Evolutionary conservation across 2,329 filamentous ascomycete species (phyloP).

Genomic region (Rachicladosporium sp.): DNA sequence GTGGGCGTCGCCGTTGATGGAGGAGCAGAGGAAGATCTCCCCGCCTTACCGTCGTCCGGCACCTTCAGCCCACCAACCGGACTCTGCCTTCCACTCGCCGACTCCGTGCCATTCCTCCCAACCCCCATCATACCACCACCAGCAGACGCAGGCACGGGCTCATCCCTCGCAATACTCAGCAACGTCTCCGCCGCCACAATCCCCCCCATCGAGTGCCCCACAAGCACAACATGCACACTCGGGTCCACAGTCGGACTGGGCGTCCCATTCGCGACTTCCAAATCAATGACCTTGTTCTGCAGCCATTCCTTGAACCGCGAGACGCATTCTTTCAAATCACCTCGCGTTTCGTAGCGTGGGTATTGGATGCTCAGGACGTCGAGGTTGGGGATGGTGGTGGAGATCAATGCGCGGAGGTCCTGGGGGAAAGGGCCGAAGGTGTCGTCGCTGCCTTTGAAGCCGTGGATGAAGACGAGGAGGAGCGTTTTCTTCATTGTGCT

Average conservation of each 20-base stretch:
- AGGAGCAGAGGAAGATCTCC: conserved; percentile 10
- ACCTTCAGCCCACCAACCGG: not conserved
- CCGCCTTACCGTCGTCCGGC: conserved; percentile 6
- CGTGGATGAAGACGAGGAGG: conserved; percentile 73
- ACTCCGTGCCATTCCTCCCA: conserved; percentile 1
- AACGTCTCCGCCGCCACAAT: conserved; percentile 88
- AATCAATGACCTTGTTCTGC: conserved; percentile 81
- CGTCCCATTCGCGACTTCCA: conserved; percentile 72
- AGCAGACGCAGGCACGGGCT: conserved; percentile 27
- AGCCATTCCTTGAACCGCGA: conserved; percentile 69
- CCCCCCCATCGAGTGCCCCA: conserved; percentile 82
- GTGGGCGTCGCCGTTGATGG: conserved; percentile 5
- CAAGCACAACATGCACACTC: conserved; percentile 65
- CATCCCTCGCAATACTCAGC: conserved; percentile 59
- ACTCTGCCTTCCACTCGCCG: conserved; percentile 4
- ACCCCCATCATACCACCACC: too few species aligned
- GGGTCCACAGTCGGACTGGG: conserved; percentile 77
- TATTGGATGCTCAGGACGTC: conserved; percentile 58
- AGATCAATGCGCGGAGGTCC: conserved; percentile 53
- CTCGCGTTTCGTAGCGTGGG: conserved; percentile 70
- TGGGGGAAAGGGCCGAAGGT: conserved; percentile 69
- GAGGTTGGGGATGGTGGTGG: conserved; percentile 55
- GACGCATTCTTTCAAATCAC: conserved; percentile 61
- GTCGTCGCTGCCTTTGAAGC: conserved; percentile 74
- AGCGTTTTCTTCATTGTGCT: conserved; percentile 55